Evolutionary conservation across 108 stramenopile species (phyloP).

Genomic region (Aurantiochytrium sp.): DNA sequence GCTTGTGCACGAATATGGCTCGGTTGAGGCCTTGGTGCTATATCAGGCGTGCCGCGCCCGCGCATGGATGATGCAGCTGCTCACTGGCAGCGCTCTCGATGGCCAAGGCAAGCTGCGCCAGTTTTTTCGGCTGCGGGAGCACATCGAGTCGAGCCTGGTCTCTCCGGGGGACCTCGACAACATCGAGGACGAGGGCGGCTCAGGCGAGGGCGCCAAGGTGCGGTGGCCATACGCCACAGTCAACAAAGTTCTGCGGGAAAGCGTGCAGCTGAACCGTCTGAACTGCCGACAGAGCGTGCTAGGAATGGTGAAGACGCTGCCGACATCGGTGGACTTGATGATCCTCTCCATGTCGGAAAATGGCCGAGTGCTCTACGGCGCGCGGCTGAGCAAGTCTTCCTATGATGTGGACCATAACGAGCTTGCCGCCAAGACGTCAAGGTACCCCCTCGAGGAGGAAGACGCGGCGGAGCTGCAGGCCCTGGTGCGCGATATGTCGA

Average conservation of each 20-base stretch:
- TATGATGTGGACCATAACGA: not conserved
- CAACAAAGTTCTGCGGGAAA: not conserved
- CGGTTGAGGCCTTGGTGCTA: not conserved
- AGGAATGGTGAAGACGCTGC: not conserved
- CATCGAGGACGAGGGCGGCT: not conserved
- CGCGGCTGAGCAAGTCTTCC: not conserved
- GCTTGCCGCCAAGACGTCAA: too few relatives aligned
- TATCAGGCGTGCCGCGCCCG: not conserved
- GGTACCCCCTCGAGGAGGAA: not conserved
- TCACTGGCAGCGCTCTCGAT: not conserved
- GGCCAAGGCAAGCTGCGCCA: not conserved
- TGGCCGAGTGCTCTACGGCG: not conserved
- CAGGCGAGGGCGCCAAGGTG: not conserved
- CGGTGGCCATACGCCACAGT: not conserved
- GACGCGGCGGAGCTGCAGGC: not conserved
- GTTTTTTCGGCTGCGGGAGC: not conserved
- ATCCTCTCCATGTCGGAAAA: not conserved
- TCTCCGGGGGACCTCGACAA: not conserved
- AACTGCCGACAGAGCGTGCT: not conserved
- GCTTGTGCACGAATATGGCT: not conserved
- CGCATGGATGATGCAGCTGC: not conserved
- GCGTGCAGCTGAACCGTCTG: not conserved
- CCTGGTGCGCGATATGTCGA: not conserved
- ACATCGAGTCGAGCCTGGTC: not conserved
- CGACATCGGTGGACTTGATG: not conserved